phyloP scores from a whole-genome alignment of 164 flowering plant species.

The Berberis thunbergii region DNA sequence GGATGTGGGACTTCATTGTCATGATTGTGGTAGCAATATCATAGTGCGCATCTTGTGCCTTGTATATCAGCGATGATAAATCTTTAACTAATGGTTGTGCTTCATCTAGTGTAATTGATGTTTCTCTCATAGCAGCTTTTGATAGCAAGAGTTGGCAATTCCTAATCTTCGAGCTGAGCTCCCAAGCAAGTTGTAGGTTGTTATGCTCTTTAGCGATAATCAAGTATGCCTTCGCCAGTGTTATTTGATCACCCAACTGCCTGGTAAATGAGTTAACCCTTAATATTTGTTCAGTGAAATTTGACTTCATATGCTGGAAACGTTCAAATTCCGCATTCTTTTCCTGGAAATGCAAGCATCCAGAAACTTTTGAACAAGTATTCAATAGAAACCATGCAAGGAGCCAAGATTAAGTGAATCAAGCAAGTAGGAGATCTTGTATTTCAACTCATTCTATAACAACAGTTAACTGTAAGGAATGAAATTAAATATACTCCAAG shows the following conservation, averaged over 20 bases:
- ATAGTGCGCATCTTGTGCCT: constrained; percentile 85
- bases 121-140: constrained; percentile 76
- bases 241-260: constrained; percentile 84
- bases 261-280: constrained; percentile 65
- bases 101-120: constrained; percentile 59
- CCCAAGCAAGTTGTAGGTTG: constrained; percentile 91
- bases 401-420: not conserved
- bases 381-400: not conserved
- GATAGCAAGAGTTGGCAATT: constrained; percentile 82
- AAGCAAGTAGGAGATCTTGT: not conserved
- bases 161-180: constrained; percentile 72
- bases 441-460: too few species aligned
- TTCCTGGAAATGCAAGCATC: constrained; percentile 29
- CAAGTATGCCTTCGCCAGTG: constrained; percentile 88
- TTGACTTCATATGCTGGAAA: constrained; percentile 22
- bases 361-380: not conserved
- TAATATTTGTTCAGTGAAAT: constrained; percentile 50
- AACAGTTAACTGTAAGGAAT: too few species aligned
- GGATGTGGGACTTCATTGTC: constrained; percentile 85
- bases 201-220: constrained; percentile 88
- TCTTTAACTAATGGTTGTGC: constrained; percentile 63
- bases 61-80: constrained; percentile 59
- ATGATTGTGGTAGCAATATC: constrained; percentile 90
- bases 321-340: constrained; percentile 17
- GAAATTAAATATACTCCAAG: too few species aligned